Evolutionary conservation across 163 green algal species (phyloP), one percentile per base, ranked within the genome.

Genomic region (Chlorella variabilis): DNA sequence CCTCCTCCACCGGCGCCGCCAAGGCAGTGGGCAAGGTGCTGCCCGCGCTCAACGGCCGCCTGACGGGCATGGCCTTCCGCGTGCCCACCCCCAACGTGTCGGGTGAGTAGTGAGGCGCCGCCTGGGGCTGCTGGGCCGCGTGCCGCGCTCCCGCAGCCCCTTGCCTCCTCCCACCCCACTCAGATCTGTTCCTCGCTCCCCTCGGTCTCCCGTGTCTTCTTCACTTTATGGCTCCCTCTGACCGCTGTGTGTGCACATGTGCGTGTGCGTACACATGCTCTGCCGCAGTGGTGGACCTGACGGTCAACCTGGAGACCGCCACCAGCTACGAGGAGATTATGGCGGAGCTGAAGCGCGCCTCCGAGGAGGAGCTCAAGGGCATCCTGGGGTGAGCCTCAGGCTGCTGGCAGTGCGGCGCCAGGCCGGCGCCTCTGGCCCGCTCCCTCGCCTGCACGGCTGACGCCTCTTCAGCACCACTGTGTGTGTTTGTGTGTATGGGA

Each of bases 61-160:
- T 99, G 45, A 98, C 95, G 1, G 96, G 96, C 76, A 99, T 99
- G 96, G 92, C 96, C 27, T 98, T 99, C 94, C 94, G 96, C 68
- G 96, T 99, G 71, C 96, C 96, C 62, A 98, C 93, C 70, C 86
- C 90, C 68, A 95, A 99, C 83, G 96, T 98, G 73, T 63, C 38
- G 18, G 59, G 59, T 67, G 29, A 67, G 59, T 54, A 15, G 9
- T 29, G 54, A 9, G 20, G 7, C 34, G 8, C 34, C 20, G 3
- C 65, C 31, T 34, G 29, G 51, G 34, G 11, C 45, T 54, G 45
- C 45, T 15, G 11, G 11, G 45, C 15, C 45, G 11, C 11, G 45
- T 15, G 45, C 15, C 11, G 45, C 45, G 45, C 45, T 23, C 11
- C 45, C 15, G 11, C 11, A 15, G 45, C 11, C 11, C 45, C 11